A percentile compares a stretch with the other conserved stretches of the same genome.
These are phyloP conservation scores for Trichosporon coremiiforme DNA, from an alignment of 1,284 basidiomycete species.

Conservation along the genomic window DNA sequence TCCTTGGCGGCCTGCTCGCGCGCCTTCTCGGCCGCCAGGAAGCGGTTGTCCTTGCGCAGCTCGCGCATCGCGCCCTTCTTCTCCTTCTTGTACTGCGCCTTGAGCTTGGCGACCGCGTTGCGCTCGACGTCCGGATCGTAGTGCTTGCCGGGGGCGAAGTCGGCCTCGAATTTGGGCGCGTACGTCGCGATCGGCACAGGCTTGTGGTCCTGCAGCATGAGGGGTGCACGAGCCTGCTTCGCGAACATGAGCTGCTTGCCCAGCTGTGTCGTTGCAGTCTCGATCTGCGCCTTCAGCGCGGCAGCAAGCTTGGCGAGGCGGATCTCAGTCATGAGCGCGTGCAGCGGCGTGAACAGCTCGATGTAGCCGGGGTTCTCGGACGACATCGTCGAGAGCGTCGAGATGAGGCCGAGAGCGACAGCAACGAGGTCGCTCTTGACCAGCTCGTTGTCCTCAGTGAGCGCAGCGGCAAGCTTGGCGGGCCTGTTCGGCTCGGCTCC, in stretches of 20 bases:
- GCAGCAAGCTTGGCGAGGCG: conserved; percentile 61
- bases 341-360: conserved; percentile 75
- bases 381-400: conserved; percentile 71
- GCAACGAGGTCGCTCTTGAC: conserved; percentile 58
- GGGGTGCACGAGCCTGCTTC: conserved; percentile 70
- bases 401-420: conserved; percentile 66
- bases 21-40: conserved; percentile 85
- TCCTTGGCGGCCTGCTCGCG: conserved; percentile 84
- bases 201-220: conserved; percentile 89
- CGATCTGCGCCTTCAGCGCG: conserved; percentile 62
- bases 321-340: conserved; percentile 64
- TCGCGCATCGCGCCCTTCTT: conserved; percentile 96
- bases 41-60: conserved; percentile 89
- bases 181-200: conserved; percentile 93
- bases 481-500: conserved; percentile 38
- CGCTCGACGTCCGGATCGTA: conserved; percentile 93
- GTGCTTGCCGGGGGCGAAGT: conserved; percentile 69
- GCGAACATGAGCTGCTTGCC: conserved; percentile 73
- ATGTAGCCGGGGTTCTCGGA: conserved; percentile 77
- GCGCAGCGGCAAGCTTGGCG: conserved; percentile 34
- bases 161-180: conserved; percentile 89
- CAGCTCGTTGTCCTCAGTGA: conserved; percentile 58
- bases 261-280: conserved; percentile 59
- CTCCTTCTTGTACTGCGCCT: conserved; percentile 90
- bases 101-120: conserved; percentile 82